Base-by-base conservation (phyloP, 1,284 basidiomycete species). In the Trichosporon ovoides region DNA sequence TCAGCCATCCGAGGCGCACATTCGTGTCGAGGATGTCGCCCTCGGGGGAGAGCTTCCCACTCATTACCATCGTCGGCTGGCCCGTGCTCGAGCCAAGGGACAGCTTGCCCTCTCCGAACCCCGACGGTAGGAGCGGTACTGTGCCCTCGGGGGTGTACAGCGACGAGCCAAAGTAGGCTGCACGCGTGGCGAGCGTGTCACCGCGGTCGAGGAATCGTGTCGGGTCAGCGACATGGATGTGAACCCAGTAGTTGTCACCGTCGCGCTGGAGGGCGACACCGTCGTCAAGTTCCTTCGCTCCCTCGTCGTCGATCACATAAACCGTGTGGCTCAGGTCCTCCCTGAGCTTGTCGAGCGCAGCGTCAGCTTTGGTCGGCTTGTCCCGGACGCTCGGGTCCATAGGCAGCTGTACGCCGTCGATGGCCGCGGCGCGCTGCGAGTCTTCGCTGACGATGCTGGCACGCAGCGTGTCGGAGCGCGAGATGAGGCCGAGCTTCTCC, bases 201-300 rank as follows among this genome's bases (percentile, higher is more conserved):
- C 81, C 81, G 0, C 86, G 87, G 16, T 85, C 84, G n/a, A 99
- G 79, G 58, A 87, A 70, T 2, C 87, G 80, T 0, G 91, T 94
- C 0, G 95, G 94, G 73, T 99, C 95, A 7, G 96, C 95, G 56
- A 99, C 82, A 71, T 98, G 95, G 18, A 89, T 80, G 68, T 98
- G 95, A 13, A 96, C 70, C 96, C 96, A 98, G 53, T 79, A 68
- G 16, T 80, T 83, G 3, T 84, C 83, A 2, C 77, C 78, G 19
- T 85, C 80, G 2, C 77, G 66, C 63, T 94, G 89, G 50, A 98
- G 72, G 0, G 93, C 95, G 35, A 99, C 71, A 1, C 92, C 96
- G 73, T 99, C 96, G 69, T 99, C 96, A 24, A 98, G 82, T 73
- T 99, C 96, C 66, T 87, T 79, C 0, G 96, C 94, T 5, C 69